These are phyloP conservation scores for Verticillium zaregamsianum DNA, from an alignment of 2,329 filamentous ascomycete species.

Conservation along the genomic window DNA sequence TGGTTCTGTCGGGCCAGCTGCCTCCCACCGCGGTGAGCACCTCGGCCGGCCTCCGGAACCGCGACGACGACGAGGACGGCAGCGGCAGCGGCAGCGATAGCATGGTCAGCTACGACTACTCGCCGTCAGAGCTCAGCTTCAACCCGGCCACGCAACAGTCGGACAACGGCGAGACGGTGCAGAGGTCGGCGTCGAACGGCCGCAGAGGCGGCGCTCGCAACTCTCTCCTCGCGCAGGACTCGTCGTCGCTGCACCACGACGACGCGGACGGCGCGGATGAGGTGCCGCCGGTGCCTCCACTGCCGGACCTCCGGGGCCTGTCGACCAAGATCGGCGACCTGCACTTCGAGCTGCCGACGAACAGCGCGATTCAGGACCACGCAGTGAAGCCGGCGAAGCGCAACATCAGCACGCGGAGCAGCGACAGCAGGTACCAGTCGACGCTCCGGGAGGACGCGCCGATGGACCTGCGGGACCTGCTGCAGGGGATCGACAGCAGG, in stretches of 20 bases:
- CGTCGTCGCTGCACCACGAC: constrained; percentile 17
- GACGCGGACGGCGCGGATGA: constrained; percentile 26
- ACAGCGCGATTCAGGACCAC: constrained; percentile 30
- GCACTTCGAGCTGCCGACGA: constrained; percentile 14
- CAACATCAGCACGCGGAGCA: constrained; percentile 37
- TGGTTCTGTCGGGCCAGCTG: constrained; percentile 51
- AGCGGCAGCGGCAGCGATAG: constrained; percentile 63
- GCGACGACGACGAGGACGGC: constrained; percentile 50
- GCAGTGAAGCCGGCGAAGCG: constrained; percentile 27
- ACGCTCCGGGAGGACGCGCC: constrained; percentile 27
- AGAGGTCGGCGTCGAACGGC: constrained; percentile 29
- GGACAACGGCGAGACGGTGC: constrained; percentile 13
- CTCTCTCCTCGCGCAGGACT: constrained; percentile 35
- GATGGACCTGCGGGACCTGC: constrained; percentile 44
- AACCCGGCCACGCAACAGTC: constrained; percentile 31
- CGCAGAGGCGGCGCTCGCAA: constrained; percentile 35
- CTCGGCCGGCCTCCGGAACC: constrained; percentile 27
- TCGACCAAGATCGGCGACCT: constrained; percentile 23
- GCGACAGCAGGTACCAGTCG: constrained; percentile 30
- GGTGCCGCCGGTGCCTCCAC: constrained; percentile 53
- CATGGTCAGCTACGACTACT: constrained; percentile 66
- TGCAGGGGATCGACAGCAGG: constrained; percentile 46
- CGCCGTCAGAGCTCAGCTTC: constrained; percentile 63
- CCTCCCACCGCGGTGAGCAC: constrained; percentile 33
- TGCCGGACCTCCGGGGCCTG: constrained; percentile 35